Evolutionary conservation across 108 stramenopile genomes (phyloP).

Genomic region (Discostella pseudostelligera): DNA sequence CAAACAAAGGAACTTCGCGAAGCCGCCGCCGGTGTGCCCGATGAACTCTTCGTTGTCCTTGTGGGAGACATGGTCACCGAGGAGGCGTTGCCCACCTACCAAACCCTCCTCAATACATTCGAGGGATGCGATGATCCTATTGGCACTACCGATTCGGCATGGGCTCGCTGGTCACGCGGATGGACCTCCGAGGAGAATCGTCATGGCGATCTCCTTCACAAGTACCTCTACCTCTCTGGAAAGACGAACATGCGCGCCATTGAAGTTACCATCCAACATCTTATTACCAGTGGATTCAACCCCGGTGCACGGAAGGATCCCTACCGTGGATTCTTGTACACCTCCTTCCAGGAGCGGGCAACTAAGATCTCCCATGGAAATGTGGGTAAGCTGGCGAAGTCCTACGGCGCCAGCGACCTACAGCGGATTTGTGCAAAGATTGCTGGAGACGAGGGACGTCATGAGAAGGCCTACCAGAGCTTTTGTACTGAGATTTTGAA

Average conservation of each 20-base stretch:
- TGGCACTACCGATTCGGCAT: constrained; percentile 79
- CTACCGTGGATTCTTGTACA: constrained; percentile 93
- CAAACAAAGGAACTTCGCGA: constrained; percentile 71
- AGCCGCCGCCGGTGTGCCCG: constrained; percentile 64
- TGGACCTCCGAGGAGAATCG: constrained; percentile 94
- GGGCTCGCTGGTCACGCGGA: constrained; percentile 88
- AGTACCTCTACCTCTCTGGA: constrained; percentile 86
- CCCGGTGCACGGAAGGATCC: constrained; percentile 87
- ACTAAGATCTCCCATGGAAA: constrained; percentile 88
- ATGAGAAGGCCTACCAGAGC: constrained; percentile 90
- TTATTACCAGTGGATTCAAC: constrained; percentile 90
- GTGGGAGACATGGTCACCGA: constrained; percentile 94
- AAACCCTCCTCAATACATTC: constrained; percentile 91
- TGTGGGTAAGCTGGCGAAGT: constrained; percentile 77
- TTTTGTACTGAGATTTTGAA: constrained; percentile 83
- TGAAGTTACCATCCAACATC: constrained; percentile 91
- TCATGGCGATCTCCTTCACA: constrained; percentile 91
- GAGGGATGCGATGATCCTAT: constrained; percentile 93
- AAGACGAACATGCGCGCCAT: constrained; percentile 86
- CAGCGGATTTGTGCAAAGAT: constrained; percentile 83
- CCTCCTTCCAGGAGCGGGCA: constrained; percentile 93
- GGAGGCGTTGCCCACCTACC: constrained; percentile 91
- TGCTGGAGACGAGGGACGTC: constrained; percentile 90
- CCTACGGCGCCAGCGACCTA: constrained; percentile 69
- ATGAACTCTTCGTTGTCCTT: constrained; percentile 85